Base-by-base conservation (phyloP, 164 flowering plant species). In the Stephania japonica region DNA sequence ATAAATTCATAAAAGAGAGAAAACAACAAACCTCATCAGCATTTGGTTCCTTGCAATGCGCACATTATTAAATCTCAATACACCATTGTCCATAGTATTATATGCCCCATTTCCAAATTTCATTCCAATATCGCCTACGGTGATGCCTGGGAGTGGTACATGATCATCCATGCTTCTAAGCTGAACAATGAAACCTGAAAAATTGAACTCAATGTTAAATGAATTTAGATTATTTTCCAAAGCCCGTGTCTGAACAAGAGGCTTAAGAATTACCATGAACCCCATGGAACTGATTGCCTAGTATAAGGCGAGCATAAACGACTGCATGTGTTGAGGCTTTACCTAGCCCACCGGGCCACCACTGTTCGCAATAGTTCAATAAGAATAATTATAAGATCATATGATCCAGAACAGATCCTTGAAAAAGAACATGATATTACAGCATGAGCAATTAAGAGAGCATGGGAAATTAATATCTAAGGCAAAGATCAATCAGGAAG, bases 301-400 rank as follows among this genome's bases (percentile, higher is more conserved):
- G 80, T 68, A 93, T 86, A 24, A 93, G 94, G 49, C 97, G 97
- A 9, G 97, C 98, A 87, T 87, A 91, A 61, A 88, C 88, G 77
- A 91, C 83, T 76, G 91, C 99, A 85, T 96, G 99, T 5, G 98
- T 96, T 38, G 99, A 89, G 77, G 84, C 84, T 86, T 93, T 93
- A 62, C 98, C 99, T 78, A 93, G 78, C 49, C 98, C 99, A 78
- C 99, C 98, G 80, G 99, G 98, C 99, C 99, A 96, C 98, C 98
- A 96, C 99, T 96, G 76, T 70, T 44, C 23, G 80, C 38, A 76
- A 73, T 14, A 66, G 41, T 13, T 6, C 68, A 73, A 63, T 0
- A 68, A 79, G 5, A 21, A 42, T 68, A 70, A 53, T 4, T 2
- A 23, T 64, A 11, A 18, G n/a, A 4, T 4, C 24, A 7, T n/a